Evolutionary conservation across 345 rosid genomes (phyloP), one percentile per base, ranked within the genome.

Genomic region (Tarenaya hassleriana): DNA sequence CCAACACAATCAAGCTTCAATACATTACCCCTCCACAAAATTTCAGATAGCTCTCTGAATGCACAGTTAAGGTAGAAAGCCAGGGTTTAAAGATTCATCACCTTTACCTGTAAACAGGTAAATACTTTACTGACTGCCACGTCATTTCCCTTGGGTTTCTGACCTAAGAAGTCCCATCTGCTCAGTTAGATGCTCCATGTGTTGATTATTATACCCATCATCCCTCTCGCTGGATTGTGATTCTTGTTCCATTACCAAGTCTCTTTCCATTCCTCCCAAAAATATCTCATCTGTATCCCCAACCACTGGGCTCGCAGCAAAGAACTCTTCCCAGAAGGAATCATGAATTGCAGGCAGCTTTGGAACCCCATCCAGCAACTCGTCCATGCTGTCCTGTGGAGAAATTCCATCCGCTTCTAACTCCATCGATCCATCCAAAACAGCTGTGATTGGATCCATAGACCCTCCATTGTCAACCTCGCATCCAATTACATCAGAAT

Each of bases 131-230:
- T 2, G 29, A 24, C n/a, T n/a, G 29, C 29, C 29, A 24, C 29
- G 47, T 73, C 82, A 83, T 5, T 41, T 66, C 45, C 35, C 66
- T 59, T 43, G 38, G 63, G 52, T 24, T 15, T 75, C 72, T 3
- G 97, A 72, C 20, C 84, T 31, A 45, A 85, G 89, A 55, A 78
- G 83, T 37, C 72, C 84, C 87, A 82, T 85, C 71, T 85, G 89
- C 55, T 75, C 77, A 31, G 87, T 69, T 11, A 85, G 78, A 70
- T 74, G 55, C 41, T 79, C 71, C 84, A 83, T 54, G 61, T 72
- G 77, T 52, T 64, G 41, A 40, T 69, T 73, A 37, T 69, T 60
- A 3, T 31, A 45, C 84, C 84, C 67, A 42, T 61, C 71, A 41
- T 66, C 70, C 19, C 53, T 77, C 35, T 55, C 55, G 64, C 43